These are phyloP conservation scores for Colletotrichum camelliae DNA, from an alignment of 2,329 filamentous ascomycete genomes.

Conservation along the genomic window DNA sequence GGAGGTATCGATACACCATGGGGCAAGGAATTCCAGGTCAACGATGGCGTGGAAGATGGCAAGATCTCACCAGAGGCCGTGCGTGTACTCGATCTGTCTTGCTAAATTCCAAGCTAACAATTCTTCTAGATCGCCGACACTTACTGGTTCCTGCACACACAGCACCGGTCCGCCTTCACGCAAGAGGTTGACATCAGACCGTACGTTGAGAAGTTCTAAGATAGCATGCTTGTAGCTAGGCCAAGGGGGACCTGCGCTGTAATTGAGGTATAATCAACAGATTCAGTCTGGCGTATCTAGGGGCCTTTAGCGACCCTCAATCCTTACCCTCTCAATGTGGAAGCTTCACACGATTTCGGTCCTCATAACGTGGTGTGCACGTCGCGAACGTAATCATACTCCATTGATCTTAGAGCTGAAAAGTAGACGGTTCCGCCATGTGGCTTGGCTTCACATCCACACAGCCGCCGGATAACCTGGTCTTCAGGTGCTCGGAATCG, in stretches of 20 bases:
- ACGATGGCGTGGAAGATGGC: slow-evolving; percentile 53
- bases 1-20: slow-evolving; percentile 83
- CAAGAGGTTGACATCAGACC: slow-evolving; percentile 83
- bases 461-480: slow-evolving; percentile 18
- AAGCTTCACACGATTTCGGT: slow-evolving; percentile 10
- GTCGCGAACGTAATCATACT: slow-evolving; percentile 24
- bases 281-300: background rate
- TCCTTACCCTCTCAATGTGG: background rate
- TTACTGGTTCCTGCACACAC: slow-evolving; percentile 85
- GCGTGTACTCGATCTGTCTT: slow-evolving; percentile 13
- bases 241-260: background rate
- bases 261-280: background rate
- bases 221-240: background rate
- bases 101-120: slow-evolving; percentile 9
- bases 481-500: slow-evolving; percentile 25
- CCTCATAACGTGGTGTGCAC: slow-evolving; percentile 1
- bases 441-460: slow-evolving; percentile 14
- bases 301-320: background rate
- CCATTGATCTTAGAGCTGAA: slow-evolving; percentile 22
- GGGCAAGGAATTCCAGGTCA: slow-evolving; percentile 58
- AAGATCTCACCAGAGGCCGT: slow-evolving; percentile 80
- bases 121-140: slow-evolving; percentile 77
- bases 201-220: slow-evolving; percentile 77
- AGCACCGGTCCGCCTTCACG: slow-evolving; percentile 79
- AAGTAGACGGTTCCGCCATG: slow-evolving; percentile 22